Evolutionary conservation across 2,329 filamentous ascomycete species (phyloP).

Genomic region (Colletotrichum brevisporum): DNA sequence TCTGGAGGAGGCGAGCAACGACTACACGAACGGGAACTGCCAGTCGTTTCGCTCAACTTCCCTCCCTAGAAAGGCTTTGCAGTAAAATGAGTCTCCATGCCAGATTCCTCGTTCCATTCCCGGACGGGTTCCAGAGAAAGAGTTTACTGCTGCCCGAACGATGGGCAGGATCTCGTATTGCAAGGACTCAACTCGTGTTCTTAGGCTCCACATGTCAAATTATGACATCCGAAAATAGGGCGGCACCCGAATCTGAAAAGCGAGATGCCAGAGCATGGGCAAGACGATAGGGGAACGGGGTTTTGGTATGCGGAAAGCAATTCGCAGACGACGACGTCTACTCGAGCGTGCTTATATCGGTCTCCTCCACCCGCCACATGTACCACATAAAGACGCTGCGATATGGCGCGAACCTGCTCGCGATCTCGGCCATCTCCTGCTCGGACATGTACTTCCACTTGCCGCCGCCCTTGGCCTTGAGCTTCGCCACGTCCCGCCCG

Average conservation of each 20-base stretch:
- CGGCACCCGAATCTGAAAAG: background rate
- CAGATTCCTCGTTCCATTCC: background rate
- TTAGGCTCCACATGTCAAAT: constrained; percentile 13
- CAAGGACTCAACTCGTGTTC: constrained; percentile 7
- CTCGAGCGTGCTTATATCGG: constrained; percentile 77
- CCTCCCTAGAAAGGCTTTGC: background rate
- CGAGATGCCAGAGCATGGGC: constrained; percentile 5
- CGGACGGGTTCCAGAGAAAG: background rate
- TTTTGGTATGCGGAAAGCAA: background rate
- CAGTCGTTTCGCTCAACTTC: background rate
- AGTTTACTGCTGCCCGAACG: background rate
- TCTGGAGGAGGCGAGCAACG: background rate
- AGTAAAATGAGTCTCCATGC: background rate
- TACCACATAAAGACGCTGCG: constrained; percentile 98
- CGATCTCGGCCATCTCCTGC: constrained; percentile 88
- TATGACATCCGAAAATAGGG: constrained; percentile 19
- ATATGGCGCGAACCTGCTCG: constrained; percentile 87
- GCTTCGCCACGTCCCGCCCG: constrained; percentile 85
- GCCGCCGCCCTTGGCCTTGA: constrained; percentile 81
- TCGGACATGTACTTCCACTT: constrained; percentile 99
- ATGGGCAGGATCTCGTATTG: constrained; percentile 9
- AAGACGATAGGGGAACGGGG: background rate
- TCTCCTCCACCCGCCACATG: constrained; percentile 91
- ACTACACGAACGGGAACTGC: background rate
- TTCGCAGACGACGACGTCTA: constrained; percentile 43